Percentiles rank a stretch among this genome's conserved stretches.
Evolutionary conservation across 768 basidiomycete species (phyloP).

Genomic region (Mycena rosella): DNA sequence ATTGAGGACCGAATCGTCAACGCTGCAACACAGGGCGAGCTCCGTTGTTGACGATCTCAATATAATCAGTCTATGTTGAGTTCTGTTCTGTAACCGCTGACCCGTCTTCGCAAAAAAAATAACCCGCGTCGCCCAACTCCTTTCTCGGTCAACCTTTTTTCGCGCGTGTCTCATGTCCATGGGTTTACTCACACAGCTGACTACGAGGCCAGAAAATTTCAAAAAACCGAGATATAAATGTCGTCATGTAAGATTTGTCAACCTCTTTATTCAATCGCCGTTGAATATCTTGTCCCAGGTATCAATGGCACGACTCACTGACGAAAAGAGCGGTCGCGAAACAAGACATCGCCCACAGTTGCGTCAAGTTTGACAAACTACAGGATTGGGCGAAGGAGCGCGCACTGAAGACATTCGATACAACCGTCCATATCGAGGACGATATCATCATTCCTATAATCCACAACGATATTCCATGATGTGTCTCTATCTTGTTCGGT

Average conservation of each 20-base stretch:
- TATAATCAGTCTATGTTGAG: too few relatives aligned
- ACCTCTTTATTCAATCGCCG: not conserved
- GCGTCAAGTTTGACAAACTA: slow-evolving; percentile 45
- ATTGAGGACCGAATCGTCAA: too few relatives aligned
- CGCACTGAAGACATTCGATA: slow-evolving; percentile 8
- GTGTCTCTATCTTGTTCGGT: too few relatives aligned
- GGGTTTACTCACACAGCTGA: too few relatives aligned
- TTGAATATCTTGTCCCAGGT: slow-evolving; percentile 18
- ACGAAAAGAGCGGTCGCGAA: slow-evolving; percentile 38
- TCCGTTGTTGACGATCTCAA: too few relatives aligned
- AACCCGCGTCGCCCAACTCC: too few relatives aligned
- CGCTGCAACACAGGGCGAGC: too few relatives aligned
- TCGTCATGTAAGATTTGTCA: slow-evolving; percentile 19
- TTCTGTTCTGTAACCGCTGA: too few relatives aligned
- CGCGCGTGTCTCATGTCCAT: too few relatives aligned
- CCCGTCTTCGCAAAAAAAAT: too few relatives aligned
- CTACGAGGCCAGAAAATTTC: too few relatives aligned
- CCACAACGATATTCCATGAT: not conserved
- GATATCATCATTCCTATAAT: slow-evolving; percentile 7
- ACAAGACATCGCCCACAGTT: slow-evolving; percentile 43
- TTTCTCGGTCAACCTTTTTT: too few relatives aligned
- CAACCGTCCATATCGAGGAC: slow-evolving; percentile 26
- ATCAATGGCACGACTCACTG: slow-evolving; percentile 43
- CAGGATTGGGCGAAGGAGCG: slow-evolving; percentile 43
- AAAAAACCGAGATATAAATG: slow-evolving; percentile 33